Conservation (phyloP, 2,329 filamentous ascomycete genomes). For the Geosmithia morbida region DNA sequence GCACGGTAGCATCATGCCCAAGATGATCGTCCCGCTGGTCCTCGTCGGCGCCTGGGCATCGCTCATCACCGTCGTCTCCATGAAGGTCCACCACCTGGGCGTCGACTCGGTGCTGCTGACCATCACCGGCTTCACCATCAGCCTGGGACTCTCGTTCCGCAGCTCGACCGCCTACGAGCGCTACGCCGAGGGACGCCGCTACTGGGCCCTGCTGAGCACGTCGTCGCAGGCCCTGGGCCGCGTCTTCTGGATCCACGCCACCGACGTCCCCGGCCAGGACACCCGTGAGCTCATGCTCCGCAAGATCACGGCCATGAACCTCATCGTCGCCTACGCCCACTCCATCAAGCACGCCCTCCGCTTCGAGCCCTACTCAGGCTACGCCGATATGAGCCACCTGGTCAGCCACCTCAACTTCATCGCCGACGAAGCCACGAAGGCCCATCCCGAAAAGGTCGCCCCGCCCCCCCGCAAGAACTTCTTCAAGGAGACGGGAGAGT, state of each 20-base stretch:
- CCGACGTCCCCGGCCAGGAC: conserved; percentile 29
- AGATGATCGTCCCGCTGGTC: conserved; percentile 55
- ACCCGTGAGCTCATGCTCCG: conserved; percentile 53
- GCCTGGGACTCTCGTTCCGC: conserved; percentile 64
- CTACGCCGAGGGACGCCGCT: conserved; percentile 49
- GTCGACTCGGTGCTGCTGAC: conserved; percentile 43
- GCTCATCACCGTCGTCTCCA: conserved; percentile 42
- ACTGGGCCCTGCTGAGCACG: conserved; percentile 45
- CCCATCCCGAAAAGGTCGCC: conserved; percentile 13
- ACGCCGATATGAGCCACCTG: conserved; percentile 57
- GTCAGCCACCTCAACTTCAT: conserved; percentile 64
- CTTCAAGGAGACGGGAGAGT: conserved; percentile 55
- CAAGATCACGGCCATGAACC: conserved; percentile 63
- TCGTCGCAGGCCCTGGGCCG: conserved; percentile 57
- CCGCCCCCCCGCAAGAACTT: conserved; percentile 26
- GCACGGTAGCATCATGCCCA: conserved; percentile 61
- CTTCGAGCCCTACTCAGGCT: conserved; percentile 68
- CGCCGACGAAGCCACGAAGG: conserved; percentile 38
- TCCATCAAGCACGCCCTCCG: conserved; percentile 71
- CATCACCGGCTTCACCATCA: conserved; percentile 69
- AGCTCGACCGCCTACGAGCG: conserved; percentile 67
- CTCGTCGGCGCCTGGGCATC: conserved; percentile 53
- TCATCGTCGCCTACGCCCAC: conserved; percentile 64
- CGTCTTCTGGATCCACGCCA: conserved; percentile 71
- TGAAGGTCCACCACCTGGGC: conserved; percentile 21